These are phyloP conservation scores for Carpediemonas membranifera DNA, from an alignment of 78 protist species.

Conservation along the genomic window DNA sequence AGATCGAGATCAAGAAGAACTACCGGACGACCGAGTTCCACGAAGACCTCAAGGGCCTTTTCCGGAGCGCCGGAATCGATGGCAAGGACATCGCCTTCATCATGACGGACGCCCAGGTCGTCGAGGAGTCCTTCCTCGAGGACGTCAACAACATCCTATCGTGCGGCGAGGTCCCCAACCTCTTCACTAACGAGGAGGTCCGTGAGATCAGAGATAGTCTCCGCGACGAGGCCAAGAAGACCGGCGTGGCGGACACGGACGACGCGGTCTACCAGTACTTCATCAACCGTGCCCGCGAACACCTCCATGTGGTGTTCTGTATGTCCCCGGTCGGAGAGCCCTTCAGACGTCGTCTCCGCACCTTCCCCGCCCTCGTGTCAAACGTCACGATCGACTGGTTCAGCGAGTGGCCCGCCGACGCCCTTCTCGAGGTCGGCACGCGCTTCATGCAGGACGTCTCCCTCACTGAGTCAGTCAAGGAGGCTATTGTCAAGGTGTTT, in stretches of 20 bases:
- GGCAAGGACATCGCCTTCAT: conserved; percentile 36
- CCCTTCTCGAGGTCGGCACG: conserved; percentile 65
- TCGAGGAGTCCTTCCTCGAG: background rate
- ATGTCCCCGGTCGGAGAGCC: conserved; percentile 45
- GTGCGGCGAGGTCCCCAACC: background rate
- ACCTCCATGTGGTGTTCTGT: conserved; percentile 44
- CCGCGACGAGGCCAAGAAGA: background rate
- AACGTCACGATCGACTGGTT: conserved; percentile 75
- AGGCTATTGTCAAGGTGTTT: conserved; percentile 22
- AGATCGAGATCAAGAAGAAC: conserved; percentile 41
- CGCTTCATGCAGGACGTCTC: conserved; percentile 27
- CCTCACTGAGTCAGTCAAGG: background rate
- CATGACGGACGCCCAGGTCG: conserved; percentile 39
- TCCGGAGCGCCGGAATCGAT: conserved; percentile 17
- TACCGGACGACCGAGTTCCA: conserved; percentile 30
- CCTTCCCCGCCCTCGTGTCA: conserved; percentile 59
- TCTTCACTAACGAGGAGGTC: background rate
- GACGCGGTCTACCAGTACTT: conserved; percentile 43
- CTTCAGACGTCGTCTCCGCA: conserved; percentile 41
- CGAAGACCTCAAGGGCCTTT: conserved; percentile 47
- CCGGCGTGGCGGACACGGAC: conserved; percentile 19
- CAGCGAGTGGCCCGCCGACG: conserved; percentile 76
- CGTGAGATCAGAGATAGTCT: background rate
- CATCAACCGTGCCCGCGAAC: conserved; percentile 37
- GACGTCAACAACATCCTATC: background rate